Base-by-base conservation (phyloP, 2,329 filamentous ascomycete genomes). In the Xylaria multiplex region DNA sequence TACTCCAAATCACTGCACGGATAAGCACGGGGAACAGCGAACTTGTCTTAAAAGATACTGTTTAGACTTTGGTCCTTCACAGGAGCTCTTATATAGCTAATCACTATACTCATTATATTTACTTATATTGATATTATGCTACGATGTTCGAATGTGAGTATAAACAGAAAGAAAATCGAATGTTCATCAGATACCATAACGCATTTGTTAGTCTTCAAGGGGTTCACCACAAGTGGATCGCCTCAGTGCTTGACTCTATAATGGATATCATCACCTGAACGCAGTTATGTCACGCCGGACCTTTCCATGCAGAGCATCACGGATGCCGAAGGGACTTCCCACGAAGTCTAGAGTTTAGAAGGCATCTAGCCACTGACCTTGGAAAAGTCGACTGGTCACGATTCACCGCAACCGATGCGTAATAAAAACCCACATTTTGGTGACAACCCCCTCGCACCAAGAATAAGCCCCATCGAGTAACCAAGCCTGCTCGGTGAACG, bases 391-490 rank as follows among this genome's bases (percentile, higher is more conserved):
- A 53, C 66, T 2, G 4, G 45, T 9, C 13, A 13, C 13, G 2
- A 32, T 35, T 32, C 16, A 50, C 13, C 22, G 14, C 27, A 6
- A 30, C 14, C 16, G n/a, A 30, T n/a, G 27, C 50, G 46, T 62
- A 65, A 57, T 19, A 83, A 80, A 79, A 76, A 74, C 82, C 81
- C 80, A 80, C 76, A 78, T 42, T 74, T 77, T 75, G 86, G 43
- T 64, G 78, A 76, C 77, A 81, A 81, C 82, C 91, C 91, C 91
- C 93, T 97, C 93, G 94, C 91, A 87, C 93, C 95, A 91, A 97
- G 93, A 97, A 97, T 98, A 93, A 97, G 95, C 95, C 95, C 95
- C 95, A 97, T 98, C 93, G 94, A 97, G 95, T 98, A 96, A 97
- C 92, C 86, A 81, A 79, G 78, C 77, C 71, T 45, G 59, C 61